phyloP scores from a whole-genome alignment of 495 filamentous ascomycete genomes.

The Corynascus novoguineensis region DNA sequence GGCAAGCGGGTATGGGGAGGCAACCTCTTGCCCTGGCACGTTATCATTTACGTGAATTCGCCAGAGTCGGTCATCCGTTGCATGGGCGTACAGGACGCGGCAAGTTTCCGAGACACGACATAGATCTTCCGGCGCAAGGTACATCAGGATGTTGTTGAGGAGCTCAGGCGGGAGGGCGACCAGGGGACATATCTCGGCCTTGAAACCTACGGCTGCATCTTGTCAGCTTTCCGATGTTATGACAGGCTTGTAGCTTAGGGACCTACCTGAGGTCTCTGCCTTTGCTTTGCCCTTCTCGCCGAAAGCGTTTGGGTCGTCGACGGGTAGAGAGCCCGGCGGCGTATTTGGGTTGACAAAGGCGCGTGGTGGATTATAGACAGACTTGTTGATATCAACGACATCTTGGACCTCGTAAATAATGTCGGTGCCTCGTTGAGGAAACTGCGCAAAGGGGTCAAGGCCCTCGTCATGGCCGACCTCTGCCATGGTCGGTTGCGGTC shows the following conservation, averaged over 20 bases:
- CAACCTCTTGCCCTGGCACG: constrained; percentile 51
- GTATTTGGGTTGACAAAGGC: no score
- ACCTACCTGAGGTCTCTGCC: neutral
- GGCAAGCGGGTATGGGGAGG: constrained; percentile 49
- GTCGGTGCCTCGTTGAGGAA: neutral
- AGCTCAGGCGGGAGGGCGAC: constrained; percentile 58
- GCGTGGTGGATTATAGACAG: no score
- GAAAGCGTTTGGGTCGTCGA: neutral
- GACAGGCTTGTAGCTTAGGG: neutral
- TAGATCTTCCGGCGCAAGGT: constrained; percentile 55
- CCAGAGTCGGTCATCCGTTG: constrained; percentile 58
- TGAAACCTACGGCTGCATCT: neutral
- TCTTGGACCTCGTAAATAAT: neutral
- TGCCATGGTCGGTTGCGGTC: neutral
- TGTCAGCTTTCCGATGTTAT: neutral
- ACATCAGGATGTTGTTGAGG: constrained; percentile 54
- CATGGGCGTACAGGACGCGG: constrained; percentile 46
- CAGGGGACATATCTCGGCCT: constrained; percentile 23
- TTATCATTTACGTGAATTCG: constrained; percentile 55
- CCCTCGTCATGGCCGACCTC: neutral
- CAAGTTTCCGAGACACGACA: constrained; percentile 51
- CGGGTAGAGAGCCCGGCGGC: neutral
- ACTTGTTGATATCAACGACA: neutral
- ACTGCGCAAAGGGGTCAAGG: neutral
- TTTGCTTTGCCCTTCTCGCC: neutral